Conservation (phyloP, 75 land plant species). For the Selaginella tamariscina region DNA sequence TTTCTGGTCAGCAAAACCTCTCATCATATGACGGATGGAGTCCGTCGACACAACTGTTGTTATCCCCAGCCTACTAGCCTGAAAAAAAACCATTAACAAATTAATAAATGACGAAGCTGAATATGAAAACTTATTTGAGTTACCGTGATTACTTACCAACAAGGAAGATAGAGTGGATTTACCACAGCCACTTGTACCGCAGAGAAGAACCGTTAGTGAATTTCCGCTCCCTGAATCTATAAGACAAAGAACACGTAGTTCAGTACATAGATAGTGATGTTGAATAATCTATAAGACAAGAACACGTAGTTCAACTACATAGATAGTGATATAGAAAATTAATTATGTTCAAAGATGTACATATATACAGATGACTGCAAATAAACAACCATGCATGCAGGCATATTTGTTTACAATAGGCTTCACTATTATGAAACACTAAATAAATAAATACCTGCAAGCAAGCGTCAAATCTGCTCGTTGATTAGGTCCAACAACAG, state of each 20-base stretch:
- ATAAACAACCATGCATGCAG: too few relatives aligned
- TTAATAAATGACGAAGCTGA: background rate
- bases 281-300: too few relatives aligned
- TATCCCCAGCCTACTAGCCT: slow-evolving; percentile 88
- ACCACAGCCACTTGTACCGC: slow-evolving; percentile 98
- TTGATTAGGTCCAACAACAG: slow-evolving; percentile 79
- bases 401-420: too few relatives aligned
- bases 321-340: too few relatives aligned
- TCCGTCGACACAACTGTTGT: slow-evolving; percentile 93
- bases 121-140: background rate
- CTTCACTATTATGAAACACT: background rate
- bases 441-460: slow-evolving; percentile 47
- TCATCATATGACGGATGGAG: slow-evolving; percentile 97
- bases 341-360: too few relatives aligned
- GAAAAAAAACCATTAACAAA: slow-evolving; percentile 12
- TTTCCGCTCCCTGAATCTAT: slow-evolving; percentile 32
- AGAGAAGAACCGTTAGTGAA: slow-evolving; percentile 50
- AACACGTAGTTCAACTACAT: too few relatives aligned
- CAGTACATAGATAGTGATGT: too few relatives aligned
- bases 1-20: slow-evolving; percentile 77
- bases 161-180: slow-evolving; percentile 91
- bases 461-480: slow-evolving; percentile 72
- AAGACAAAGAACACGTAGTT: too few relatives aligned
- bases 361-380: too few relatives aligned
- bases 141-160: slow-evolving; percentile 40